Percentiles rank a stretch among this genome's conserved stretches.
These are phyloP conservation scores for Xylaria longipes DNA, from an alignment of 495 filamentous ascomycete genomes.

Conservation along the genomic window DNA sequence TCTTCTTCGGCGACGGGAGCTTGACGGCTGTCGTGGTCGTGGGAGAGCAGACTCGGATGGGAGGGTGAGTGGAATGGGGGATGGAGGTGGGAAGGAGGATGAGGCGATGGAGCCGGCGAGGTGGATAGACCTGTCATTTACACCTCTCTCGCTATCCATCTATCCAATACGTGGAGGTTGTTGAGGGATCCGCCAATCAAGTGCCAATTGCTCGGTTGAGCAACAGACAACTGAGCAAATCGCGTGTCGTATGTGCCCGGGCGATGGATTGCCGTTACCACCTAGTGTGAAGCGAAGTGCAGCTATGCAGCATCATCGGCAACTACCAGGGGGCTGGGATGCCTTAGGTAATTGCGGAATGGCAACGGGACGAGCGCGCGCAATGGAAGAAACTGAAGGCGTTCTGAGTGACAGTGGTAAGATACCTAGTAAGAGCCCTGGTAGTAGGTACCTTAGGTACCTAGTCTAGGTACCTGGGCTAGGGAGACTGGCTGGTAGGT, in stretches of 20 bases:
- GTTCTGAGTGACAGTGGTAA: neutral
- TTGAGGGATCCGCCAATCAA: constrained; percentile 15
- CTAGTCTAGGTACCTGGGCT: no score
- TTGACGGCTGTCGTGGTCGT: constrained; percentile 11
- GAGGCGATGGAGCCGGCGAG: constrained; percentile 27
- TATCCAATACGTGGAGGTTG: constrained; percentile 18
- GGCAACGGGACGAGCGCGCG: neutral
- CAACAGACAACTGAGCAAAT: constrained; percentile 11
- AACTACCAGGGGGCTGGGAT: neutral
- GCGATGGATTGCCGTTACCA: constrained; percentile 16
- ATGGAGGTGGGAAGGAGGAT: constrained; percentile 18
- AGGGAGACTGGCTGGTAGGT: no score
- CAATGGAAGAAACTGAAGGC: neutral
- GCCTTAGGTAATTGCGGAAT: constrained; percentile 4
- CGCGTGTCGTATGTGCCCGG: constrained; percentile 11
- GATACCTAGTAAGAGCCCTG: no score
- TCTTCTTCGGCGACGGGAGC: constrained; percentile 21
- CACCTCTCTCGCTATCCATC: constrained; percentile 11
- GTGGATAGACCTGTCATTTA: constrained; percentile 32
- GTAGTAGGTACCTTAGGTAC: neutral
- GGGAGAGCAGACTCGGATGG: neutral
- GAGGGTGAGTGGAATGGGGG: constrained; percentile 15
- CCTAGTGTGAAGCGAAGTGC: constrained; percentile 8
- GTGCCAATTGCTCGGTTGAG: constrained; percentile 7
- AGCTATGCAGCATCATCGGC: constrained; percentile 23